phyloP scores from a whole-genome alignment of 116 monocot genomes.

The Trichopus zeylanicus region DNA sequence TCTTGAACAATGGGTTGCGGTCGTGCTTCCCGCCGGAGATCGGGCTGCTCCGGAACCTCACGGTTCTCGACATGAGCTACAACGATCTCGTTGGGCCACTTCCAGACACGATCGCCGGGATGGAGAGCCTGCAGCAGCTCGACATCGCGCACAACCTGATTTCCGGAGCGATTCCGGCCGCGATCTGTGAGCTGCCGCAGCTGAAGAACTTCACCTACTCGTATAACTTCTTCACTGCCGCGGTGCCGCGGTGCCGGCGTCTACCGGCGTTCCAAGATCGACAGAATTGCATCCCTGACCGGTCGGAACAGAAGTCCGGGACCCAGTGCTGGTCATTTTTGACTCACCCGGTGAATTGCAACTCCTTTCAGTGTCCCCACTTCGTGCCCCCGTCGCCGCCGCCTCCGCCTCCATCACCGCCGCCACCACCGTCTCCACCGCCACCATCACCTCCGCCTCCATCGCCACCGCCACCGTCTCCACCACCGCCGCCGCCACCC shows the following conservation, averaged over 20 bases:
- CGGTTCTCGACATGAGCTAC: background rate
- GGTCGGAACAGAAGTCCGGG: conserved; percentile 10
- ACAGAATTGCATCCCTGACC: conserved; percentile 2
- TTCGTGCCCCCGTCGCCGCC: background rate
- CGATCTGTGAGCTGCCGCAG: conserved; percentile 6
- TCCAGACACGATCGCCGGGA: background rate
- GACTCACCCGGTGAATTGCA: conserved; percentile 3
- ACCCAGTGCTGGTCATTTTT: conserved; percentile 4
- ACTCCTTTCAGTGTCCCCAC: background rate
- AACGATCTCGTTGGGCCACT: conserved; percentile 2
- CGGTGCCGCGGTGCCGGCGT: conserved; percentile 2
- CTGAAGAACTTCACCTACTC: conserved; percentile 19
- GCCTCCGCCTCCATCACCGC: background rate
- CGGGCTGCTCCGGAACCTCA: too few relatives aligned
- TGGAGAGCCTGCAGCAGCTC: conserved; percentile 7
- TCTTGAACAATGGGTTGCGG: too few relatives aligned
- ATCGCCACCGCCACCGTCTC: background rate
- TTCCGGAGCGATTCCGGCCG: conserved; percentile 9
- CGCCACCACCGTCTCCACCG: background rate
- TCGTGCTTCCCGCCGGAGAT: too few relatives aligned
- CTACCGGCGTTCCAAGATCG: conserved; percentile 8
- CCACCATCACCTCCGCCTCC: background rate
- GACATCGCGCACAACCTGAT: conserved; percentile 7
- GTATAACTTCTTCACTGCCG: conserved; percentile 17
- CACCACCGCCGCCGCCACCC: background rate